Evolutionary conservation across 2,329 filamentous ascomycete species (phyloP).

Genomic region (Neocucurbitaria cava): DNA sequence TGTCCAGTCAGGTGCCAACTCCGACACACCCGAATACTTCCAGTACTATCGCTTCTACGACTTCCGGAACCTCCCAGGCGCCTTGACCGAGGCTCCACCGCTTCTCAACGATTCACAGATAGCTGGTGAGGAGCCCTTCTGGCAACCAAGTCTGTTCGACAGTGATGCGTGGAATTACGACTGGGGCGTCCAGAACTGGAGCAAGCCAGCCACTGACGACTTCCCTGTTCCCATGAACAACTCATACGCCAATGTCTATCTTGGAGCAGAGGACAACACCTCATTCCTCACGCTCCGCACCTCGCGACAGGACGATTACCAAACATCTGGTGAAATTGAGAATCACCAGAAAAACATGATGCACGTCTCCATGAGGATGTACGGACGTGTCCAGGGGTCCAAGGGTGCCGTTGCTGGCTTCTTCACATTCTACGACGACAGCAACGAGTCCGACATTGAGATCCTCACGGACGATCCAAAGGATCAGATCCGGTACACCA

Average conservation of each 20-base stretch:
- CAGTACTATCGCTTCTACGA: conserved; percentile 61
- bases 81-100: conserved; percentile 33
- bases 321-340: conserved; percentile 59
- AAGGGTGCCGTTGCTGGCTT: conserved; percentile 59
- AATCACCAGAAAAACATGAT: conserved; percentile 53
- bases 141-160: conserved; percentile 49
- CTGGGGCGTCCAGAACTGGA: conserved; percentile 55
- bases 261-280: conserved; percentile 42
- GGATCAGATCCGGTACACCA: conserved; percentile 61
- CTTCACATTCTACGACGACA: conserved; percentile 62
- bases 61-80: conserved; percentile 53
- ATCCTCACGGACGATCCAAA: conserved; percentile 58
- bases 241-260: conserved; percentile 56
- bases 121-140: conserved; percentile 26
- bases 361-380: conserved; percentile 58
- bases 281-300: conserved; percentile 59
- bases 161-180: conserved; percentile 46
- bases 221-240: conserved; percentile 55
- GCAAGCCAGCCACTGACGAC: conserved; percentile 45
- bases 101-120: conserved; percentile 32
- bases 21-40: conserved; percentile 53
- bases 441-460: conserved; percentile 61
- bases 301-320: conserved; percentile 51
- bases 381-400: conserved; percentile 54
- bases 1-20: conserved; percentile 51